Base-by-base conservation (phyloP, 495 filamentous ascomycete genomes). In the Glutinoglossum americanum region DNA sequence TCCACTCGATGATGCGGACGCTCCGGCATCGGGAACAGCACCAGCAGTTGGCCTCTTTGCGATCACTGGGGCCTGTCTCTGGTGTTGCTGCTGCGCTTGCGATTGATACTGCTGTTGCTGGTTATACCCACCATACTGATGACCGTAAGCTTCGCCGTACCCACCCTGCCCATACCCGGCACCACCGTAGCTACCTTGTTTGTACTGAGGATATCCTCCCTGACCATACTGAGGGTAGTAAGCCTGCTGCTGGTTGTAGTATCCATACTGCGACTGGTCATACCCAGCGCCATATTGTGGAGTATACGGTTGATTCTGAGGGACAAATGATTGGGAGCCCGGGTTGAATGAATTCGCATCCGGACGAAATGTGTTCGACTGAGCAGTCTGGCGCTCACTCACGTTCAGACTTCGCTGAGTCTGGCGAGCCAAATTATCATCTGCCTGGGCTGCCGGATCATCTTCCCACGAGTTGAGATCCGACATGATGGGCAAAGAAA, bases 391-490 rank as follows among this genome's bases (percentile, higher is more conserved):
- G 25, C 25, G 79, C 60, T 74, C 70, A 66, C 81, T 80, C 44
- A 89, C 67, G 62, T 87, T 87, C 68, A 86, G 75, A 64, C 85
- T 82, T 61, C 81, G 76, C 69, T 90, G 81, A 9, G 82, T 70
- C 70, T 88, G 89, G 67, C 83, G 77, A 57, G 86, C 80, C 61
- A 95, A 80, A 62, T 84, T 80, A 59, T 92, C 85, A 56, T 94
- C 56, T 3, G 27, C 85, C 73, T 94, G 86, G 51, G 80, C 83
- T 39, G 87, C 80, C 66, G 88, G 82, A 60, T 94, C 92, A 63
- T 98, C 87, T 73, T 98, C 92, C 92, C 92, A 98, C 21, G 85
- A 90, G 60, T 94, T 87, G 51, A 87, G 82, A 64, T 76, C 76
- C 55, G 89, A 83, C 89, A 96, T 94, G 62, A 65, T 80, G 49